A percentile compares a stretch with the other conserved stretches of the same genome.
These are phyloP conservation scores for Waltergamsia citrina DNA, from an alignment of 2,329 filamentous ascomycete genomes.

Conservation along the genomic window DNA sequence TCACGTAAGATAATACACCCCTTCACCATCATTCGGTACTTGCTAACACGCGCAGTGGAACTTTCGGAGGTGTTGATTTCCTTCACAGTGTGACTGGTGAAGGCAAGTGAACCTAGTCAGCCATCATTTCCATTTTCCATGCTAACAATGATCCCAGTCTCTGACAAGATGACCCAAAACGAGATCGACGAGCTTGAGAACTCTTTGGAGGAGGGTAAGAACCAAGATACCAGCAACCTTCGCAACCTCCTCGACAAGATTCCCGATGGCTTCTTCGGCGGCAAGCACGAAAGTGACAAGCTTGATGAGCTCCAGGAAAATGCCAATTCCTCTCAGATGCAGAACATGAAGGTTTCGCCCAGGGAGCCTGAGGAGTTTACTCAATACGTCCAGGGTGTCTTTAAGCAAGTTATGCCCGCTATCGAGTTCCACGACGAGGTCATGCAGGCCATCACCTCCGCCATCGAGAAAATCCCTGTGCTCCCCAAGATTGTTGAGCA, in stretches of 20 bases:
- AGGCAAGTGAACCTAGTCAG: constrained; percentile 23
- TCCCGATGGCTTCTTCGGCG: constrained; percentile 70
- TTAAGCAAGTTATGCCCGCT: constrained; percentile 75
- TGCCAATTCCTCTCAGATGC: constrained; percentile 64
- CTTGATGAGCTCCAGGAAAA: constrained; percentile 73
- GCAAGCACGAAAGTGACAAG: constrained; percentile 63
- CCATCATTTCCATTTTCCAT: not conserved
- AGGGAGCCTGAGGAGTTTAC: constrained; percentile 79
- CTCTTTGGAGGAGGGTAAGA: constrained; percentile 58
- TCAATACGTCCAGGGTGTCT: constrained; percentile 62
- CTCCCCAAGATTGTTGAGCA: constrained; percentile 80
- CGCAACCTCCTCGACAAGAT: constrained; percentile 75
- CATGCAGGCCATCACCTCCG: constrained; percentile 67
- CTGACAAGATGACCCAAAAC: constrained; percentile 83
- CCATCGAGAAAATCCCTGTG: constrained; percentile 78
- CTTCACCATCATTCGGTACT: too few relatives aligned
- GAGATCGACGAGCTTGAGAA: constrained; percentile 84
- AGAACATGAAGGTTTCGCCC: constrained; percentile 65
- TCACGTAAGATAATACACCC: constrained; percentile 40
- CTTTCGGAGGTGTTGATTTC: constrained; percentile 92
- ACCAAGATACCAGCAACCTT: constrained; percentile 62
- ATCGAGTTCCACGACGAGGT: constrained; percentile 87
- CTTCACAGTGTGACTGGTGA: constrained; percentile 74
- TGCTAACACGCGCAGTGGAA: constrained; percentile 39
- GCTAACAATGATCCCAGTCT: constrained; percentile 39